These are phyloP conservation scores for Artemisia argyi DNA, from an alignment of 129 eudicot species.

Conservation along the genomic window DNA sequence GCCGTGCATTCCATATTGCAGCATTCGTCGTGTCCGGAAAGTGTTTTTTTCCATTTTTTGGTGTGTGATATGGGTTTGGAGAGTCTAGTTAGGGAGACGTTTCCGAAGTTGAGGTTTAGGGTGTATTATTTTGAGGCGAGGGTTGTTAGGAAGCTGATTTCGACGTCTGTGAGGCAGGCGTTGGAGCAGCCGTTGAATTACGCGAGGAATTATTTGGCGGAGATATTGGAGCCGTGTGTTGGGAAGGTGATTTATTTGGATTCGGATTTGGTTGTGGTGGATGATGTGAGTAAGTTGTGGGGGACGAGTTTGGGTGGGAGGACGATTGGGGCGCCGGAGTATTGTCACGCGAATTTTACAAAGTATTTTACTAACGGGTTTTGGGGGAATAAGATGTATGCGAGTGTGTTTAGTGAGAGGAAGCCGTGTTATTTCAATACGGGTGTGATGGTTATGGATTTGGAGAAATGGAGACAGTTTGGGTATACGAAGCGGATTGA, in stretches of 20 bases:
- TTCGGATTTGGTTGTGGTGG: constrained; percentile 86
- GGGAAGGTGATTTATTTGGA: constrained; percentile 73
- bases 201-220: constrained; percentile 85
- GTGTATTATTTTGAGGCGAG: constrained; percentile 73
- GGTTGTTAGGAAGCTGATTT: constrained; percentile 60
- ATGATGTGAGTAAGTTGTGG: constrained; percentile 82
- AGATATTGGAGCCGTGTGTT: constrained; percentile 65
- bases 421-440: constrained; percentile 86
- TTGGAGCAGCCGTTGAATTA: constrained; percentile 86
- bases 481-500: constrained; percentile 87
- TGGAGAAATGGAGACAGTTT: constrained; percentile 63
- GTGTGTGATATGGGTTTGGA: constrained; percentile 62
- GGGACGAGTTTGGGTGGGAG: constrained; percentile 44
- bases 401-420: constrained; percentile 51
- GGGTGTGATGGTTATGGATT: constrained; percentile 95
- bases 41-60: constrained; percentile 75
- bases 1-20: constrained; percentile 88
- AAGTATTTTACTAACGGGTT: constrained; percentile 72
- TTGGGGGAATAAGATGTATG: constrained; percentile 52
- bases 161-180: constrained; percentile 86
- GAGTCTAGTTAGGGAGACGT: constrained; percentile 60
- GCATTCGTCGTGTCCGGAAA: constrained; percentile 79
- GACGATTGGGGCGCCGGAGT: constrained; percentile 97
- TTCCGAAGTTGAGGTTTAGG: constrained; percentile 69
- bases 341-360: constrained; percentile 95